phyloP scores from a whole-genome alignment of 495 filamentous ascomycete genomes.

The Tricharina praecox region DNA sequence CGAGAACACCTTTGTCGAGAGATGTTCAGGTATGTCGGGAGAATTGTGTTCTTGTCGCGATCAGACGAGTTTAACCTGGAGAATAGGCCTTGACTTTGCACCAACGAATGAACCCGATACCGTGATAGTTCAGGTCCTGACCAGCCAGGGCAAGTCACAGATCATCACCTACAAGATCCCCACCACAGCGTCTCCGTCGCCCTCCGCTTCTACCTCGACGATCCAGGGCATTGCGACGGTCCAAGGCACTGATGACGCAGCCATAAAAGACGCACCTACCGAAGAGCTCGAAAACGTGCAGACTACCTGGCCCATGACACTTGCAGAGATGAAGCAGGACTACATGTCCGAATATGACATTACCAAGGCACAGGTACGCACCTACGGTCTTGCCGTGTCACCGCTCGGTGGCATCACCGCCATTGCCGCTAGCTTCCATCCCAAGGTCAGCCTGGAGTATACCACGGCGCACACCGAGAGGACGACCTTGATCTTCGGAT shows the following conservation, averaged over 20 bases:
- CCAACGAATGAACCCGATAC: constrained; percentile 15
- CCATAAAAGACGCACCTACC: neutral
- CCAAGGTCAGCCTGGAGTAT: constrained; percentile 26
- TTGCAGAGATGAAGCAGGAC: constrained; percentile 24
- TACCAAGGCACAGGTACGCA: constrained; percentile 18
- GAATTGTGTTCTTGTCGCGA: neutral
- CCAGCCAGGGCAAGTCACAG: constrained; percentile 6
- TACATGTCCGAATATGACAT: constrained; percentile 26
- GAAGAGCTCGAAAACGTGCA: constrained; percentile 19
- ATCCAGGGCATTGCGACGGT: no score
- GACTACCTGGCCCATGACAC: constrained; percentile 19
- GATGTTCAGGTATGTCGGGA: constrained; percentile 18
- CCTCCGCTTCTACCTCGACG: neutral
- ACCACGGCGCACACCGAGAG: constrained; percentile 23
- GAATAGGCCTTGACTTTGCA: constrained; percentile 21
- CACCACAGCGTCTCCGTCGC: no score
- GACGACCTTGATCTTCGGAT: constrained; percentile 23
- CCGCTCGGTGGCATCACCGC: constrained; percentile 25
- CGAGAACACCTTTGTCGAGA: constrained; percentile 24
- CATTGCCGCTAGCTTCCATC: constrained; percentile 22
- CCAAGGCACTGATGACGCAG: no score
- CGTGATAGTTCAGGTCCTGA: constrained; percentile 1
- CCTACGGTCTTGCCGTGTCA: constrained; percentile 23
- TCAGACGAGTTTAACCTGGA: neutral
- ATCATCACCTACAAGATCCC: constrained; percentile 1